Conservation (phyloP, 192 early-diverging fungal species). For the Jimgerdemannia flammicorona region DNA sequence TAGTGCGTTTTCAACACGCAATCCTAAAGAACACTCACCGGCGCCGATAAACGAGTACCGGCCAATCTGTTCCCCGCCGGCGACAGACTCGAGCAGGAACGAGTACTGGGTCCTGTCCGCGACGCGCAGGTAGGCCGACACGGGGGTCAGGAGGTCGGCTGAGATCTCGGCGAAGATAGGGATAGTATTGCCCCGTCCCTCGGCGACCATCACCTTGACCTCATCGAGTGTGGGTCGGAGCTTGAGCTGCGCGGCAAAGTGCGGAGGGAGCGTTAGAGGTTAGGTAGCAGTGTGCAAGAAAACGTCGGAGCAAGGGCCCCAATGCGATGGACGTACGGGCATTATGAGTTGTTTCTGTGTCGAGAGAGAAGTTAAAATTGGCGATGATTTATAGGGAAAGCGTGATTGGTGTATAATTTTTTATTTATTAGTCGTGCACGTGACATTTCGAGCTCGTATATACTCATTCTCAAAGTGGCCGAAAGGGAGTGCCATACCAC, state of each 20-base stretch:
- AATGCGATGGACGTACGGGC: not conserved
- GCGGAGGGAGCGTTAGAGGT: too few species aligned
- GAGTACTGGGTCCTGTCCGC: slow-evolving; percentile 78
- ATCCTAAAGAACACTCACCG: slow-evolving; percentile 32
- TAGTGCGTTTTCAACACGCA: too few species aligned
- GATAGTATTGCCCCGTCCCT: slow-evolving; percentile 76
- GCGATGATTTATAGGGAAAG: too few species aligned
- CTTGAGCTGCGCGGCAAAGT: slow-evolving; percentile 20
- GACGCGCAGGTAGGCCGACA: slow-evolving; percentile 92
- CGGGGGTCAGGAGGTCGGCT: slow-evolving; percentile 93
- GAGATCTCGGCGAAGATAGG: slow-evolving; percentile 87
- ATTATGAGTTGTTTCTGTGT: not conserved
- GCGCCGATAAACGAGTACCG: slow-evolving; percentile 96
- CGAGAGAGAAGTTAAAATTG: not conserved
- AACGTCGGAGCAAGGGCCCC: not conserved
- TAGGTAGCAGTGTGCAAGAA: too few species aligned
- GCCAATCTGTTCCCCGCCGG: slow-evolving; percentile 92
- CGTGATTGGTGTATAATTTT: too few species aligned
- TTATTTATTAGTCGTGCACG: too few species aligned
- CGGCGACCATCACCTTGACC: slow-evolving; percentile 56
- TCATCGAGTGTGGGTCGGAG: slow-evolving; percentile 69
- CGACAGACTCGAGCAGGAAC: slow-evolving; percentile 93
- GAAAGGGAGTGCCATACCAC: not conserved
- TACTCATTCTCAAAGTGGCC: too few species aligned
- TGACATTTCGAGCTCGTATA: not conserved